Evolutionary conservation across 139 green algal species (phyloP).

Genomic region (Chlamydomonas asymmetrica): DNA sequence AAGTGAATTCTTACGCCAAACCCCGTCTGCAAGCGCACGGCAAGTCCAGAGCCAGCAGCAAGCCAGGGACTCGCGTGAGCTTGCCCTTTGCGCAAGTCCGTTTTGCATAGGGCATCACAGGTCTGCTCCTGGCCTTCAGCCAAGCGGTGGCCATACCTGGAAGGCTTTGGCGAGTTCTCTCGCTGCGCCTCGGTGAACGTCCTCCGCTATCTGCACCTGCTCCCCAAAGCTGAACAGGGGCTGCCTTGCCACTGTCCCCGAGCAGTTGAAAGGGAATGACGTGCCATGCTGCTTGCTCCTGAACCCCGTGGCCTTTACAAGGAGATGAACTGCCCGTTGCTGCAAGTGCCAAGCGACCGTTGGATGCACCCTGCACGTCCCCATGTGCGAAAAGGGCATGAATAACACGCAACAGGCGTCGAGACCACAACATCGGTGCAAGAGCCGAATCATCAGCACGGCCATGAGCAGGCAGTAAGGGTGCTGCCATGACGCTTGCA

Average conservation of each 20-base stretch:
- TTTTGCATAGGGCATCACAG: too few species aligned
- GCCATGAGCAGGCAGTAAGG: too few species aligned
- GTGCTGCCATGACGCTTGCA: too few species aligned
- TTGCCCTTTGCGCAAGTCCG: too few species aligned
- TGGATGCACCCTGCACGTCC: not conserved
- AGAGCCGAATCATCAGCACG: too few species aligned
- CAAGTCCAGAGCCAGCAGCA: too few species aligned
- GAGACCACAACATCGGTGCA: too few species aligned
- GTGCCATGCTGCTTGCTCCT: constrained; percentile 3
- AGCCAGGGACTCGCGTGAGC: too few species aligned
- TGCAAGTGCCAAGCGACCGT: constrained; percentile 25
- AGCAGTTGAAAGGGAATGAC: constrained; percentile 13
- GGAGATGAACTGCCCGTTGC: constrained; percentile 17
- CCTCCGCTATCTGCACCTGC: not conserved
- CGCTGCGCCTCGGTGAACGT: constrained; percentile 27
- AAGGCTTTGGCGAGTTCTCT: constrained; percentile 49
- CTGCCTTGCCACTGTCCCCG: not conserved
- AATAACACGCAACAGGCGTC: too few species aligned
- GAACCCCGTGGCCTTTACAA: constrained; percentile 26
- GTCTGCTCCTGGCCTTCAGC: too few species aligned
- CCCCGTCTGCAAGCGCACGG: constrained; percentile 43
- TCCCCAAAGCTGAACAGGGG: not conserved
- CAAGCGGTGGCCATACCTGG: constrained; percentile 16
- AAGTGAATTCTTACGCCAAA: constrained; percentile 54
- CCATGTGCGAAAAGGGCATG: not conserved